Conservation (phyloP, 2,329 filamentous ascomycete genomes). For the Pseudocercospora musae region DNA sequence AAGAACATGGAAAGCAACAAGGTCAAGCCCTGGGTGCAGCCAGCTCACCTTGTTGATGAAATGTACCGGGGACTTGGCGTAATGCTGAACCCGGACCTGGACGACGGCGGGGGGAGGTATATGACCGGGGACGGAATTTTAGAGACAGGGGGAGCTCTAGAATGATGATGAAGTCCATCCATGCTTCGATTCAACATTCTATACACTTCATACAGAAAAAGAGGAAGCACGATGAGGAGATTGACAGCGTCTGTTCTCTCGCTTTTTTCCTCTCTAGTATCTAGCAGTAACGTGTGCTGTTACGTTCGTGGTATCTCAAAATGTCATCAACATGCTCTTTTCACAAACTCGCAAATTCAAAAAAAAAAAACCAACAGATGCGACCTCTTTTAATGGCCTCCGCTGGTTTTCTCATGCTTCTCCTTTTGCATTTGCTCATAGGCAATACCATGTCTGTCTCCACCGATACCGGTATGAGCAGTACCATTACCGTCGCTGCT, state of each 20-base stretch:
- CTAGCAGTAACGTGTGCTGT: background rate
- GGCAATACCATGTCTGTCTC: conserved; percentile 52
- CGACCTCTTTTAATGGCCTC: conserved; percentile 16
- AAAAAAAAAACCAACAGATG: background rate
- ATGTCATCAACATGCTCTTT: background rate
- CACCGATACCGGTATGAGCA: conserved; percentile 49
- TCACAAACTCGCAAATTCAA: background rate
- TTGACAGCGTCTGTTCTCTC: background rate
- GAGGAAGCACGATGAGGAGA: background rate
- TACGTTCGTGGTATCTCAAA: background rate
- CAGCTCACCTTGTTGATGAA: background rate
- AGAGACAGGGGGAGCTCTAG: too few species aligned
- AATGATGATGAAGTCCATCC: background rate
- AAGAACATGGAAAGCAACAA: background rate
- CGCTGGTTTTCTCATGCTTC: conserved; percentile 13
- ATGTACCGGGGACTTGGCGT: background rate
- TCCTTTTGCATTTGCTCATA: conserved; percentile 43
- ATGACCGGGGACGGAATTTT: too few species aligned
- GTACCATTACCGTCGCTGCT: conserved; percentile 38
- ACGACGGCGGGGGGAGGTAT: too few species aligned
- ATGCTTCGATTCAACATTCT: background rate
- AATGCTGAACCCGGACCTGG: background rate
- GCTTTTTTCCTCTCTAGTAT: background rate
- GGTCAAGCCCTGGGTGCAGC: background rate
- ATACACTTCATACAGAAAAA: background rate